Conservation (phyloP, 768 basidiomycete genomes). For the Ramaria rubella region DNA sequence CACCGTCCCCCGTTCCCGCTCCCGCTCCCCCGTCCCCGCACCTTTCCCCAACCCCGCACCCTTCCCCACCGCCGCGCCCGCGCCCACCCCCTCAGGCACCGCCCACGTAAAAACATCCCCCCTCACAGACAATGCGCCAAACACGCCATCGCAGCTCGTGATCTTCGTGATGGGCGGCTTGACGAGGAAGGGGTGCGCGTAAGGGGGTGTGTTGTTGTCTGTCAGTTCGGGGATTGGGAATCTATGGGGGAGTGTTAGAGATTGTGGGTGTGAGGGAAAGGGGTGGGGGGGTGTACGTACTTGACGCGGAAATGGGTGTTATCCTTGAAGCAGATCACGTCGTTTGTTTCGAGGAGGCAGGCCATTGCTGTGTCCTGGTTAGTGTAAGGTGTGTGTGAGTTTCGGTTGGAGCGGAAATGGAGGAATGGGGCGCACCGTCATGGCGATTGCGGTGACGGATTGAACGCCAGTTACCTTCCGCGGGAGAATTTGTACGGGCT, state of each 20-base stretch:
- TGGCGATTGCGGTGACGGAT: constrained; percentile 62
- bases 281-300: too few relatives aligned
- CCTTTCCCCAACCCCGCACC: not conserved
- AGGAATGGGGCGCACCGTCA: constrained; percentile 47
- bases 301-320: constrained; percentile 68
- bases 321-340: constrained; percentile 80
- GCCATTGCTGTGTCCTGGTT: constrained; percentile 76
- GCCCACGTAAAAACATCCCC: constrained; percentile 92
- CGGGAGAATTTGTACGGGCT: constrained; percentile 70
- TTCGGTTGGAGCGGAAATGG: not conserved
- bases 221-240: constrained; percentile 73
- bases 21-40: constrained; percentile 22
- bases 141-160: constrained; percentile 66
- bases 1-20: constrained; percentile 38
- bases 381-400: not conserved
- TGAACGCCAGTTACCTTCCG: constrained; percentile 76
- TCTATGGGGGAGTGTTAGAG: constrained; percentile 27
- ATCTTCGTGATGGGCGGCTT: constrained; percentile 74
- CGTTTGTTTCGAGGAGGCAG: constrained; percentile 69
- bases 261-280: not conserved
- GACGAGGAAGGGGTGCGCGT: constrained; percentile 75
- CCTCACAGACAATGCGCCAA: constrained; percentile 75
- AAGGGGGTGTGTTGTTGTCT: constrained; percentile 66
- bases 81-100: constrained; percentile 36
- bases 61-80: constrained; percentile 63